Percentiles rank a stretch among this genome's conserved stretches.
Conservation (phyloP, 352 stramenopile genomes). For the Pythium grandisporangium region DNA sequence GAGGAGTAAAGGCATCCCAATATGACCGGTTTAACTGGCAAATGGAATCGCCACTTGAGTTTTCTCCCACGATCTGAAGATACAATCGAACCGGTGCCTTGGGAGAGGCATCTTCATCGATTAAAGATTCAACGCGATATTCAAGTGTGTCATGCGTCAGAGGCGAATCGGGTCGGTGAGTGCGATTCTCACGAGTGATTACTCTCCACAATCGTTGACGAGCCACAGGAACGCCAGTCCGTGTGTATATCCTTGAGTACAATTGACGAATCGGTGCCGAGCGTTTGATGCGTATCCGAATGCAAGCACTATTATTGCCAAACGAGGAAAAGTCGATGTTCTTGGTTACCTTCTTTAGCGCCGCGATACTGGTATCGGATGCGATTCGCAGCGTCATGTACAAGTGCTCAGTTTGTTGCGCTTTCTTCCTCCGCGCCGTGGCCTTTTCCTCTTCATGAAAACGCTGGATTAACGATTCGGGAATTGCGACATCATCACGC, state of each 20-base stretch:
- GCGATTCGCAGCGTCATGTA: slow-evolving; percentile 76
- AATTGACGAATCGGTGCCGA: slow-evolving; percentile 49
- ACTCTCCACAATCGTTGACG: slow-evolving; percentile 78
- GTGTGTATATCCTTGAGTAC: slow-evolving; percentile 45
- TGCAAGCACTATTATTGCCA: slow-evolving; percentile 32
- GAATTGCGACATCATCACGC: slow-evolving; percentile 48
- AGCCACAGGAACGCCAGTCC: slow-evolving; percentile 51
- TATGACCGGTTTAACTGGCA: slow-evolving; percentile 41
- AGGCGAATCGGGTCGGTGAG: slow-evolving; percentile 55
- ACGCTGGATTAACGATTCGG: slow-evolving; percentile 35
- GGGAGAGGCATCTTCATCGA: slow-evolving; percentile 61
- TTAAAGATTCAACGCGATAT: slow-evolving; percentile 40
- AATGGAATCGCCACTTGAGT: background rate
- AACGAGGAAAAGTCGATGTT: slow-evolving; percentile 72
- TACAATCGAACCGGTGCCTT: slow-evolving; percentile 66
- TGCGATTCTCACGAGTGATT: slow-evolving; percentile 80
- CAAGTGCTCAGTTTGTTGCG: slow-evolving; percentile 74
- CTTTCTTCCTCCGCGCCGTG: slow-evolving; percentile 55
- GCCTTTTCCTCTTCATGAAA: slow-evolving; percentile 79
- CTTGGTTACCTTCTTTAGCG: slow-evolving; percentile 70
- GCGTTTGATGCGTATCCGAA: slow-evolving; percentile 63
- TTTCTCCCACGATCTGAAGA: slow-evolving; percentile 48
- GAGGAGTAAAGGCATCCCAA: slow-evolving; percentile 44
- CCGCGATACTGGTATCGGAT: slow-evolving; percentile 54
- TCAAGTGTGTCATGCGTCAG: slow-evolving; percentile 31